These are phyloP conservation scores for Pythium oligandrum DNA, from an alignment of 352 stramenopile species.

Conservation along the genomic window DNA sequence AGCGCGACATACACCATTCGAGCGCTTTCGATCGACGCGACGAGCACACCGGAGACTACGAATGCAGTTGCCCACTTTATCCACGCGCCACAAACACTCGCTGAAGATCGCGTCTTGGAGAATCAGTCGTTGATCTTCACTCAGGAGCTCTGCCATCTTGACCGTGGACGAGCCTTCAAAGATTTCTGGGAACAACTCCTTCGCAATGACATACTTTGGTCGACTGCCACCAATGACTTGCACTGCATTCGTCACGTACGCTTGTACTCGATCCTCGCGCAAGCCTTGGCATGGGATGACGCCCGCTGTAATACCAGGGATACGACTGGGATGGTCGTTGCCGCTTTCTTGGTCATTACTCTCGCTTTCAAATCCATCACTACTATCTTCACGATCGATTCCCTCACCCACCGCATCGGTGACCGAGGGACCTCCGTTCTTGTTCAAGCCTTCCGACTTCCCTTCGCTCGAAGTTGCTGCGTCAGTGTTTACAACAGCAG, in stretches of 20 bases:
- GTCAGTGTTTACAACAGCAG: too few species aligned
- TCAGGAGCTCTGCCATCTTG: slow-evolving; percentile 59
- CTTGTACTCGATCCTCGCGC: slow-evolving; percentile 53
- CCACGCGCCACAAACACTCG: slow-evolving; percentile 76
- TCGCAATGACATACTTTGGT: slow-evolving; percentile 76
- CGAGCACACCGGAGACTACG: slow-evolving; percentile 67
- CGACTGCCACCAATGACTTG: slow-evolving; percentile 73
- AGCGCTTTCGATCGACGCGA: slow-evolving; percentile 26
- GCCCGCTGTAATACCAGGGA: slow-evolving; percentile 18
- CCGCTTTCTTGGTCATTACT: slow-evolving; percentile 2
- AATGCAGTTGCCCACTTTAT: slow-evolving; percentile 67
- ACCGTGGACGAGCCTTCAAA: slow-evolving; percentile 55
- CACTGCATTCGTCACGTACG: slow-evolving; percentile 56
- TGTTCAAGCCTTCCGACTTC: too few species aligned
- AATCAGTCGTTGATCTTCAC: slow-evolving; percentile 40
- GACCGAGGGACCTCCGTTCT: too few species aligned
- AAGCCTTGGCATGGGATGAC: slow-evolving; percentile 57
- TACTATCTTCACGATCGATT: slow-evolving; percentile 1
- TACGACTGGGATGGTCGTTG: not conserved
- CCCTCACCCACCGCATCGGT: too few species aligned
- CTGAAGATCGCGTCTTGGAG: slow-evolving; percentile 72
- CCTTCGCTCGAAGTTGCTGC: too few species aligned
- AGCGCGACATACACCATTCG: slow-evolving; percentile 50
- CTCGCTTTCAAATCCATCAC: slow-evolving; percentile 2
- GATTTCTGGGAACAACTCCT: slow-evolving; percentile 61